Conservation (phyloP, 352 stramenopile species). For the Phytophthora sp. region DNA sequence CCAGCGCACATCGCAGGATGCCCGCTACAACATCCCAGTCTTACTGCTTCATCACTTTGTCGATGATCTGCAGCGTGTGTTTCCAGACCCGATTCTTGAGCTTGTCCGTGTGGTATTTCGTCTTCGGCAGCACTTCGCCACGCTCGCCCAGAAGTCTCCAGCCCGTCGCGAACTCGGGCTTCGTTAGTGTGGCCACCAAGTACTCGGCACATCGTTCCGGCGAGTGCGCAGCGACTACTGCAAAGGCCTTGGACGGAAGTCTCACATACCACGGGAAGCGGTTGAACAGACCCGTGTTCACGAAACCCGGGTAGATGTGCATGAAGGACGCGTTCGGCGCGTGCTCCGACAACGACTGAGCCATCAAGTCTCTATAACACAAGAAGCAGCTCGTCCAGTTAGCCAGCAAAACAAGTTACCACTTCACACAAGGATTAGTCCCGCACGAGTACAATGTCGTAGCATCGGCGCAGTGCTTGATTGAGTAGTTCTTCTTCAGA, state of each 20-base stretch:
- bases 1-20: too few relatives aligned
- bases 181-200: conserved; percentile 29
- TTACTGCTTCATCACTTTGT: conserved; percentile 28
- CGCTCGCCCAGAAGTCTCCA: conserved; percentile 32
- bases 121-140: conserved; percentile 19
- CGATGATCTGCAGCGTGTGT: conserved; percentile 31
- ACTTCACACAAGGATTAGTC: neutral
- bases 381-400: neutral
- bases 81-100: conserved; percentile 32
- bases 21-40: neutral
- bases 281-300: conserved; percentile 31
- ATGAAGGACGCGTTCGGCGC: conserved; percentile 37
- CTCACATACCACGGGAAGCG: conserved; percentile 33
- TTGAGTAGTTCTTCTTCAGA: conserved; percentile 33
- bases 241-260: conserved; percentile 23
- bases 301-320: conserved; percentile 38
- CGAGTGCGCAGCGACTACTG: conserved; percentile 25
- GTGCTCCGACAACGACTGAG: conserved; percentile 31
- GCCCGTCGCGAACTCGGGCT: conserved; percentile 20
- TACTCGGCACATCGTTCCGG: conserved; percentile 31
- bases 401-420: neutral
- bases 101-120: conserved; percentile 35
- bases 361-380: conserved; percentile 32
- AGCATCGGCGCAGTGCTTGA: conserved; percentile 29
- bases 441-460: conserved; percentile 41